Evolutionary conservation across 305 asterid species (phyloP), one percentile per base, ranked within the genome.

Genomic region (Fraxinus latifolia): DNA sequence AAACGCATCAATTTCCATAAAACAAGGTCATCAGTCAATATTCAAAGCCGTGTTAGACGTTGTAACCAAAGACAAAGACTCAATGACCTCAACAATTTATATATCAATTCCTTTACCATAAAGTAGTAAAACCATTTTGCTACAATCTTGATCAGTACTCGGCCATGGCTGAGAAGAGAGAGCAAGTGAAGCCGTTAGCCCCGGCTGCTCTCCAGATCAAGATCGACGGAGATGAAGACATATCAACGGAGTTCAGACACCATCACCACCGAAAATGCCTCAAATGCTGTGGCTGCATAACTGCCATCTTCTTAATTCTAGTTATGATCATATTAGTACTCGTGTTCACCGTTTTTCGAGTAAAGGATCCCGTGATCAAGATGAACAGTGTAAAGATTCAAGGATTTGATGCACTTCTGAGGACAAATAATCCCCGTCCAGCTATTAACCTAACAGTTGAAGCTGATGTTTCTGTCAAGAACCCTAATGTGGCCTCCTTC

Each of bases 401-500:
- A 33, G 90, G 92, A 29, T 75, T 85, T 3, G 80, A 80, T 33
- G 23, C 34, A 0, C 82, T 90, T 2, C 62, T 79, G 12, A 74
- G 85, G 87, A 78, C 47, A 1, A 47, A 50, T 21, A 72, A 17
- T 67, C 21, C 19, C 25, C 77, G 17, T 36, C 88, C 83, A 3
- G 82, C 71, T 7, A 60, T 76, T 1, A 91, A 90, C 79, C 6
- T 90, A 65, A 90, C 92, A 0, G 34, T 90, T 0, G 19, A 0
- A 0, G 92, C 86, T 7, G 87, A 78, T 0, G 15, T 92, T 58
- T 82, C 91, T 0, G 37, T 90, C 23, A 85, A 84, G 65, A 92
- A 92, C 36, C 91, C 87, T 0, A 90, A 92, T 23, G 87, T 83
- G 70, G 92, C 86, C 12, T 79, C 96, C 17, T 88, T 89, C 78